Conservation (phyloP, 352 stramenopile genomes). For the Globisporangium ultimum region DNA sequence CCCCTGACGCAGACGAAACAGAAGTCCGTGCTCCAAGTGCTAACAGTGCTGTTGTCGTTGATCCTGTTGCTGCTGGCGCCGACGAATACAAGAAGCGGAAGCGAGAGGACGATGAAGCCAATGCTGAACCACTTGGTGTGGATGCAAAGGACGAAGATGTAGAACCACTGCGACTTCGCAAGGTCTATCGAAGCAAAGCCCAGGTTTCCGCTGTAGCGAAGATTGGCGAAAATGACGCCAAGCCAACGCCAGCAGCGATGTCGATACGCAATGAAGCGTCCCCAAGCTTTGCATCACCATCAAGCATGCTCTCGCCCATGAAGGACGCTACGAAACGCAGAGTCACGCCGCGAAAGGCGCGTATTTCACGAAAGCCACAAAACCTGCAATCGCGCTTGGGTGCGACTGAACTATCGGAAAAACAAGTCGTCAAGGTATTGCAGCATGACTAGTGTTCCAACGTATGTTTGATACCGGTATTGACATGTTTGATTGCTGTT, state of each 20-base stretch:
- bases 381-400: slow-evolving; percentile 43
- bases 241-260: neutral
- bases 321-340: slow-evolving; percentile 43
- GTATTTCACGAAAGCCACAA: slow-evolving; percentile 32
- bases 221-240: neutral
- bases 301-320: slow-evolving; percentile 42
- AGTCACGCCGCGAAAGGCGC: slow-evolving; percentile 37
- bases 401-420: slow-evolving; percentile 23
- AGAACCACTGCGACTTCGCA: slow-evolving; percentile 8
- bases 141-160: slow-evolving; percentile 3
- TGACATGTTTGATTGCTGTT: neutral
- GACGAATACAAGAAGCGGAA: slow-evolving; percentile 12
- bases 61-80: neutral
- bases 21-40: no score
- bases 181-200: slow-evolving; percentile 4
- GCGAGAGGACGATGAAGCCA: neutral
- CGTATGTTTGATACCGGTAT: neutral
- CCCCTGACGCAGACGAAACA: no score
- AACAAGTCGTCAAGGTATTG: slow-evolving; percentile 32
- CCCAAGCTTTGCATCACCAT: slow-evolving; percentile 13
- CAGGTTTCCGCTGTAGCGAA: neutral
- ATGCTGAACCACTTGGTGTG: neutral
- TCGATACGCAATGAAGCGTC: slow-evolving; percentile 2
- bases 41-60: neutral
- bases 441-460: no score